Percentiles rank a stretch among this genome's conserved stretches.
Evolutionary conservation across 179 eudicot genomes (phyloP).

Genomic region (Nepenthes alata): DNA sequence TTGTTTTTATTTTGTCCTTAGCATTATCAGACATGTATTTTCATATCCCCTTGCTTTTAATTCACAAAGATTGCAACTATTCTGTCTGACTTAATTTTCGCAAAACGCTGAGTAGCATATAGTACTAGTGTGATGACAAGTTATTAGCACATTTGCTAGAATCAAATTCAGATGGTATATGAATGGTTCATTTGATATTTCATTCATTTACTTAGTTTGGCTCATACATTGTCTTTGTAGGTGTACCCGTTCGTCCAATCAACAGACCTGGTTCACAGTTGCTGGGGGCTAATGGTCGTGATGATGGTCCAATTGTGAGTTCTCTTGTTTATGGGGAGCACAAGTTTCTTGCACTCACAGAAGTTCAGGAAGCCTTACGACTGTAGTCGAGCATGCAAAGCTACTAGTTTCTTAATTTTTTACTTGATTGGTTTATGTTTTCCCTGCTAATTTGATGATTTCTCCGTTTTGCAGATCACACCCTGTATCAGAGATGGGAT

Average conservation of each 20-base stretch:
- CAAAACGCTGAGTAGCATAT: too few relatives aligned
- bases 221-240: constrained; percentile 19
- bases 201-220: not conserved
- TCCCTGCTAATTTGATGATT: constrained; percentile 3
- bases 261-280: constrained; percentile 94
- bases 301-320: constrained; percentile 96
- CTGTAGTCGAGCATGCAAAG: not conserved
- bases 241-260: constrained; percentile 71
- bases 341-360: not conserved
- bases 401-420: constrained; percentile 3
- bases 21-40: too few relatives aligned
- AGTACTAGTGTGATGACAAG: too few relatives aligned
- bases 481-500: constrained; percentile 74
- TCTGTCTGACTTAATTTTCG: too few relatives aligned
- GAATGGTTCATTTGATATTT: too few relatives aligned
- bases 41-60: too few relatives aligned
- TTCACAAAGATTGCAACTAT: too few relatives aligned
- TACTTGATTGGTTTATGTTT: not conserved
- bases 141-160: too few relatives aligned
- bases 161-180: too few relatives aligned
- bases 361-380: not conserved
- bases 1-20: too few relatives aligned
- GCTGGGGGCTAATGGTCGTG: constrained; percentile 94
- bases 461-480: constrained; percentile 50
- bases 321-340: constrained; percentile 1